Evolutionary conservation across 2,329 filamentous ascomycete genomes (phyloP).

Genomic region (Aureobasidium sp.): DNA sequence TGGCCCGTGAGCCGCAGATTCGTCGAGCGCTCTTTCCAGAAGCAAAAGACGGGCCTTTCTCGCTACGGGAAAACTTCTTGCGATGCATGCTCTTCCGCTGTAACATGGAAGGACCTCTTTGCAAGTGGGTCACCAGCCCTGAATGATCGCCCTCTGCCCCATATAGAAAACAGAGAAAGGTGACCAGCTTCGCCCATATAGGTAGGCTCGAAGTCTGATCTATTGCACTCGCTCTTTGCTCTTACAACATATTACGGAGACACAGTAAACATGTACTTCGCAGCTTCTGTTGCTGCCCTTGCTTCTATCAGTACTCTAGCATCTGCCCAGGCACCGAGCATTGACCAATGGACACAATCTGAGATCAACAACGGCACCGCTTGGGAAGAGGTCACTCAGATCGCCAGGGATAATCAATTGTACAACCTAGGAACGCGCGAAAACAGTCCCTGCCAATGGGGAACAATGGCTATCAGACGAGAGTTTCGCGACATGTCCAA

Average conservation of each 20-base stretch:
- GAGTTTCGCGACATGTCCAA: slow-evolving; percentile 18
- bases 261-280: slow-evolving; percentile 5
- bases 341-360: slow-evolving; percentile 20
- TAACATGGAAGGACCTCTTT: background rate
- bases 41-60: slow-evolving; percentile 1
- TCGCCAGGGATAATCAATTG: slow-evolving; percentile 22
- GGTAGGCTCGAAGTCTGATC: slow-evolving; percentile 7
- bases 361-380: slow-evolving; percentile 25
- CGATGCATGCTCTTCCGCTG: background rate
- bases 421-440: slow-evolving; percentile 22
- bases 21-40: slow-evolving; percentile 3
- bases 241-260: background rate
- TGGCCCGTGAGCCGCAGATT: slow-evolving; percentile 5
- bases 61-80: slow-evolving; percentile 1
- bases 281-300: background rate
- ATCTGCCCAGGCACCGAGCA: slow-evolving; percentile 13
- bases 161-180: background rate
- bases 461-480: slow-evolving; percentile 21
- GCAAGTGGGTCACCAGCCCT: background rate
- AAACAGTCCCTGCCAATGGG: slow-evolving; percentile 24
- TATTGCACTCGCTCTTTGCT: background rate
- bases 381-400: slow-evolving; percentile 24
- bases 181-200: background rate
- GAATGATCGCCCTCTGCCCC: slow-evolving; percentile 1
- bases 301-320: slow-evolving; percentile 6